Evolutionary conservation across 495 filamentous ascomycete genomes (phyloP).

Genomic region (Choiromyces venosus): DNA sequence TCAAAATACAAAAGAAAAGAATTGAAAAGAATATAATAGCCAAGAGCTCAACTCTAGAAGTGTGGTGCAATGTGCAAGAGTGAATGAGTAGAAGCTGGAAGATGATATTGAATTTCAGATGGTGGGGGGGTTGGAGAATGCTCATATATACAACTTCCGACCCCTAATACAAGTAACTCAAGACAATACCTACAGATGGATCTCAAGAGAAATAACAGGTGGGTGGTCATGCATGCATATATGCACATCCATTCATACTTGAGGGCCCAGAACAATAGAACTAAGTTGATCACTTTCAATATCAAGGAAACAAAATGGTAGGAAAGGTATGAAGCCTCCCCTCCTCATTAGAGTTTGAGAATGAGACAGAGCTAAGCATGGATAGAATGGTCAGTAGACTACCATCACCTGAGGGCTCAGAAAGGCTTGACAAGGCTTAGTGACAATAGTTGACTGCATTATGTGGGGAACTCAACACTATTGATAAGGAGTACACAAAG

Average conservation of each 20-base stretch:
- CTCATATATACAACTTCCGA: neutral
- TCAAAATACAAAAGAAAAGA: slow-evolving; percentile 12
- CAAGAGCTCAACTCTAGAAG: neutral
- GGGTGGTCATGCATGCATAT: neutral
- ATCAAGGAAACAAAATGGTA: neutral
- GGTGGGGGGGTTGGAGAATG: neutral
- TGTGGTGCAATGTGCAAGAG: neutral
- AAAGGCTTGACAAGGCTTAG: no score
- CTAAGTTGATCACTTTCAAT: neutral
- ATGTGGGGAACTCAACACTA: no score
- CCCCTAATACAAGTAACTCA: neutral
- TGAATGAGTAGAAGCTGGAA: neutral
- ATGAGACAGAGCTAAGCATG: neutral
- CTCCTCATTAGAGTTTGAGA: slow-evolving; percentile 1
- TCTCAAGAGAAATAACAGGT: neutral
- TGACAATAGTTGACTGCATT: no score
- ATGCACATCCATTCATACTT: no score
- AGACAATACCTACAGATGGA: neutral
- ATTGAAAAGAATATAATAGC: slow-evolving; percentile 9
- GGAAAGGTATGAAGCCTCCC: neutral
- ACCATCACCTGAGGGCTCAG: no score
- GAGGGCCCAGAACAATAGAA: neutral
- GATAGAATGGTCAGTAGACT: neutral
- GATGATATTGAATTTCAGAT: neutral
- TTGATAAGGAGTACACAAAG: no score